Percentiles rank a stretch among this genome's conserved stretches.
Evolutionary conservation across 305 asterid genomes (phyloP).

Genomic region (Ajuga reptans): DNA sequence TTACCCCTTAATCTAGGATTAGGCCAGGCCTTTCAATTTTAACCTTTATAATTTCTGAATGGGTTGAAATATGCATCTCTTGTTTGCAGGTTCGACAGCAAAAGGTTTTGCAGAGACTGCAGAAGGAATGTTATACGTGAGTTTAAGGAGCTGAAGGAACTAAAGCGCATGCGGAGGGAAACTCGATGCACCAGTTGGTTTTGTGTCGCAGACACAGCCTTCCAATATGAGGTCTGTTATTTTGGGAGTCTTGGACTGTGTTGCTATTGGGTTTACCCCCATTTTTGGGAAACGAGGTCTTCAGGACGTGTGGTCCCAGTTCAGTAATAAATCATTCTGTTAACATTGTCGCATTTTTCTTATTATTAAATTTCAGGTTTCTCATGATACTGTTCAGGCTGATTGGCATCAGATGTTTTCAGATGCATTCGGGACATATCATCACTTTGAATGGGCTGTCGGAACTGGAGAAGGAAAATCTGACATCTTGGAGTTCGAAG

Average conservation of each 20-base stretch:
- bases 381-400: slow-evolving; percentile 75
- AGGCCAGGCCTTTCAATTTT: not conserved
- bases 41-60: slow-evolving; percentile 4
- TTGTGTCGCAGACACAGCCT: slow-evolving; percentile 91
- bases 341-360: slow-evolving; percentile 24
- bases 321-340: slow-evolving; percentile 11
- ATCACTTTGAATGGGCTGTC: slow-evolving; percentile 97
- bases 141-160: slow-evolving; percentile 93
- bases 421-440: slow-evolving; percentile 70
- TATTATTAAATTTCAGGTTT: slow-evolving; percentile 51
- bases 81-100: slow-evolving; percentile 86
- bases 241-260: slow-evolving; percentile 1
- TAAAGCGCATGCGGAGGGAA: slow-evolving; percentile 77
- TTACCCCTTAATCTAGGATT: not conserved
- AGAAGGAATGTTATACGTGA: slow-evolving; percentile 96
- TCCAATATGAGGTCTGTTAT: slow-evolving; percentile 77
- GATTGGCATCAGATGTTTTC: slow-evolving; percentile 87
- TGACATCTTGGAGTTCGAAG: slow-evolving; percentile 78
- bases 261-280: slow-evolving; percentile 9
- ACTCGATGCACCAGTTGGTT: slow-evolving; percentile 91
- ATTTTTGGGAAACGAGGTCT: slow-evolving; percentile 7
- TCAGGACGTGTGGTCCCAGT: slow-evolving; percentile 1
- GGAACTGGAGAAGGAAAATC: slow-evolving; percentile 96
- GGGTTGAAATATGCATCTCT: slow-evolving; percentile 8
- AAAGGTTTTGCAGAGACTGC: slow-evolving; percentile 98